These are phyloP conservation scores for Periconia sp. DNA, from an alignment of 2,329 filamentous ascomycete genomes.

Conservation along the genomic window DNA sequence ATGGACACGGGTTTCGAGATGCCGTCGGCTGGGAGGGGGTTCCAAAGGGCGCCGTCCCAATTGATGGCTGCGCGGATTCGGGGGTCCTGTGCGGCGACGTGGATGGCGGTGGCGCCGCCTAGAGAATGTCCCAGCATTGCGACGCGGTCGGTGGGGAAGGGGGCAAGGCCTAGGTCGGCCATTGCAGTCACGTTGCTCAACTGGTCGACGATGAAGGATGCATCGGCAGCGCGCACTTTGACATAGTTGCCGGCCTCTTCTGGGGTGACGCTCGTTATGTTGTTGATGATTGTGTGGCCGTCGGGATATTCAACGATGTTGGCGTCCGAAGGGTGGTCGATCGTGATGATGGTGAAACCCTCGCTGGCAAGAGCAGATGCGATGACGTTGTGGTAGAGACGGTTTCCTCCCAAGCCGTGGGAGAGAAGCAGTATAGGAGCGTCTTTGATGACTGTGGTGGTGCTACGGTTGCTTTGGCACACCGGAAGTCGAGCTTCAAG, in stretches of 20 bases:
- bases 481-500: too few species aligned
- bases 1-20: too few species aligned
- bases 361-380: conserved; percentile 48
- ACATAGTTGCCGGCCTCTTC: background rate
- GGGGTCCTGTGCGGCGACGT: background rate
- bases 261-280: conserved; percentile 3
- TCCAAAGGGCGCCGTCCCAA: too few species aligned
- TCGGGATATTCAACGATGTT: conserved; percentile 50
- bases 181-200: conserved; percentile 8
- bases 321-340: conserved; percentile 53
- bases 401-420: conserved; percentile 45
- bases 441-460: background rate
- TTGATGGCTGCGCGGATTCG: too few species aligned
- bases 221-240: conserved; percentile 10
- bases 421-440: conserved; percentile 20
- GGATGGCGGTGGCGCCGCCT: conserved; percentile 31
- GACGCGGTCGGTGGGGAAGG: conserved; percentile 4
- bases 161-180: conserved; percentile 7
- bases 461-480: too few species aligned
- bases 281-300: conserved; percentile 17
- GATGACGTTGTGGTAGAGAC: conserved; percentile 45
- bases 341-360: conserved; percentile 49
- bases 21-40: too few species aligned
- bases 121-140: conserved; percentile 32
- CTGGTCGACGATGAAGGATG: conserved; percentile 14